Percentiles rank a stretch among this genome's conserved stretches.
These are phyloP conservation scores for Huiozyma naganishii DNA, from an alignment of 805 yeast genomes.

Conservation along the genomic window DNA sequence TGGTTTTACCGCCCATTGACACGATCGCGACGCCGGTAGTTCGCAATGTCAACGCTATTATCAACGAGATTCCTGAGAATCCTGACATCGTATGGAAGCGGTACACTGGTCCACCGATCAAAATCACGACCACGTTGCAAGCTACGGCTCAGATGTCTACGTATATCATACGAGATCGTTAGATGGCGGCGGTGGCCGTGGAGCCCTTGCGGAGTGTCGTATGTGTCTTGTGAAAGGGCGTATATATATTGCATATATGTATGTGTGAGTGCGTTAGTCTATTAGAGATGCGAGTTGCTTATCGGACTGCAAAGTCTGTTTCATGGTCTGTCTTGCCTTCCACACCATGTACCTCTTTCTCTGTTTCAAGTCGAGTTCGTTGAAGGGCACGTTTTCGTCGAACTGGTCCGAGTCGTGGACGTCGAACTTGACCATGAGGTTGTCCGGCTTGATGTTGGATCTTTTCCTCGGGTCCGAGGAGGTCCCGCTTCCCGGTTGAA, in stretches of 20 bases:
- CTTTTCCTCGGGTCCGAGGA: slow-evolving; percentile 21
- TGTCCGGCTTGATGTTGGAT: slow-evolving; percentile 24
- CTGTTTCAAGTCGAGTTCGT: slow-evolving; percentile 17
- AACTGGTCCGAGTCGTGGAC: slow-evolving; percentile 5
- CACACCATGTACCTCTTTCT: slow-evolving; percentile 37
- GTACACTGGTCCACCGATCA: too few relatives aligned
- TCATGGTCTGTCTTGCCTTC: slow-evolving; percentile 52
- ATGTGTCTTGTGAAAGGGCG: neutral
- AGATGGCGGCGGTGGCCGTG: too few relatives aligned
- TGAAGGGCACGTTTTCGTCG: slow-evolving; percentile 8
- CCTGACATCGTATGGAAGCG: too few relatives aligned
- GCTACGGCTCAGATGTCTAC: too few relatives aligned
- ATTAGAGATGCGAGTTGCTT: slow-evolving; percentile 4
- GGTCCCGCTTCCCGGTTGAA: neutral
- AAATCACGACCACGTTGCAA: too few relatives aligned
- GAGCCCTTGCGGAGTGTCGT: too few relatives aligned
- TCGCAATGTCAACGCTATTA: too few relatives aligned
- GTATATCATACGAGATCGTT: too few relatives aligned
- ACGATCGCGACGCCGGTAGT: too few relatives aligned
- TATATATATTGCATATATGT: neutral
- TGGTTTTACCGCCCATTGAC: too few relatives aligned
- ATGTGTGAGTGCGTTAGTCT: neutral
- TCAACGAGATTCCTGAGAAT: too few relatives aligned
- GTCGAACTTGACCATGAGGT: slow-evolving; percentile 19
- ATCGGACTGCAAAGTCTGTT: slow-evolving; percentile 13